A percentile compares a stretch with the other conserved stretches of the same genome.
Conservation (phyloP, 257 asterid species). For the Vinca minor region DNA sequence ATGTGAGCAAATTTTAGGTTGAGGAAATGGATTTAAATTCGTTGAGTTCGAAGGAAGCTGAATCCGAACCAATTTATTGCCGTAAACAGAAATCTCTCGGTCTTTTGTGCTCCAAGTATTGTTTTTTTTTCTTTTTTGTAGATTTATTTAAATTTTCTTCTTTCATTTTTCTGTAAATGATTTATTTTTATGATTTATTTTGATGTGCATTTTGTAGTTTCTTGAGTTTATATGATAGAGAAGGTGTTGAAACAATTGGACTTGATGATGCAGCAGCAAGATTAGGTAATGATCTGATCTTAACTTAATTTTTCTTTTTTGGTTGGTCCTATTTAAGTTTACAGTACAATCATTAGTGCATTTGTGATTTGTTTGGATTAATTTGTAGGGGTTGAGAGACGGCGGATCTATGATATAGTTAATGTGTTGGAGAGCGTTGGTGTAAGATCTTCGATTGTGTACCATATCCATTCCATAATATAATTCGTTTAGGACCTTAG, state of each 20-base stretch:
- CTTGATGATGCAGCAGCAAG: constrained; percentile 86
- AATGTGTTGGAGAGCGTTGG: constrained; percentile 95
- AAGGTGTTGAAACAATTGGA: constrained; percentile 75
- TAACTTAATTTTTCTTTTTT: not conserved
- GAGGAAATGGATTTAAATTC: constrained; percentile 19
- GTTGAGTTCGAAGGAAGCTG: constrained; percentile 35
- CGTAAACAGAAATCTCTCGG: constrained; percentile 95
- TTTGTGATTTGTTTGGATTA: not conserved
- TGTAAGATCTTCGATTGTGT: constrained; percentile 39
- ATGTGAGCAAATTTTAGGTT: constrained; percentile 1
- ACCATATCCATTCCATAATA: not conserved
- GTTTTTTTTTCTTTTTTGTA: not conserved
- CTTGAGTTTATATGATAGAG: constrained; percentile 65
- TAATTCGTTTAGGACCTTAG: too few species aligned
- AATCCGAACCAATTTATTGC: constrained; percentile 62
- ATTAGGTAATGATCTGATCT: constrained; percentile 38
- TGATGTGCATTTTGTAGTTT: constrained; percentile 50
- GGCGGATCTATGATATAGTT: constrained; percentile 97
- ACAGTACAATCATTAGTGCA: not conserved
- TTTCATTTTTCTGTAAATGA: not conserved
- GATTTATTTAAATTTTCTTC: not conserved
- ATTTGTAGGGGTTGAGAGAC: constrained; percentile 72
- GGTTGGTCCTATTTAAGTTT: not conserved
- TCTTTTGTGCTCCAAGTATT: constrained; percentile 79
- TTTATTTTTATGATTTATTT: too few species aligned